phyloP scores from a whole-genome alignment of 2,329 filamentous ascomycete genomes.

The Pseudogymnoascus sp. region DNA sequence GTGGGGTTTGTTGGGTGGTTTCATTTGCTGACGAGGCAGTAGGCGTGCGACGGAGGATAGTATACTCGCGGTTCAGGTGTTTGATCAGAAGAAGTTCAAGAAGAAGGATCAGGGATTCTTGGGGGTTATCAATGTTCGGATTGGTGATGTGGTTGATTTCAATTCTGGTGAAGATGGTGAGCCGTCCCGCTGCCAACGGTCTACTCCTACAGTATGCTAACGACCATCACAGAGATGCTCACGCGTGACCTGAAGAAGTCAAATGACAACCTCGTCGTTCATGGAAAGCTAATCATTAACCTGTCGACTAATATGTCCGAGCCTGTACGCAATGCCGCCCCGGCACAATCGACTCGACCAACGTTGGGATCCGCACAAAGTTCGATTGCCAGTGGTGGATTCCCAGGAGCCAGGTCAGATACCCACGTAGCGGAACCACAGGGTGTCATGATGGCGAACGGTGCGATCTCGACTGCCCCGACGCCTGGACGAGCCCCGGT shows the following conservation, averaged over 20 bases:
- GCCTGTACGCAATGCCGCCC: constrained; percentile 46
- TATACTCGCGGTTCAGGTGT: constrained; percentile 95
- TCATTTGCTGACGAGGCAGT: constrained; percentile 21
- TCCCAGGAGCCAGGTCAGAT: constrained; percentile 25
- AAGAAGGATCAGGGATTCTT: constrained; percentile 99
- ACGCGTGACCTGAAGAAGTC: constrained; percentile 96
- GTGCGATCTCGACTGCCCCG: constrained; percentile 22
- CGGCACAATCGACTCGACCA: constrained; percentile 21
- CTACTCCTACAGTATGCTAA: constrained; percentile 10
- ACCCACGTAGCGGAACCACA: constrained; percentile 15
- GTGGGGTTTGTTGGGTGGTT: not conserved
- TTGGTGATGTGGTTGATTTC: constrained; percentile 90
- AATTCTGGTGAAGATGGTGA: constrained; percentile 84
- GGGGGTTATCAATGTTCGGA: constrained; percentile 92
- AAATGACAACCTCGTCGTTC: constrained; percentile 93
- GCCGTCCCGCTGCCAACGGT: constrained; percentile 25
- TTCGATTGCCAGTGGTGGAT: constrained; percentile 22
- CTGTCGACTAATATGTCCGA: constrained; percentile 80
- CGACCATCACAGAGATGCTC: constrained; percentile 67
- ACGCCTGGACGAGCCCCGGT: constrained; percentile 29
- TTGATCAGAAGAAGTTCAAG: constrained; percentile 99
- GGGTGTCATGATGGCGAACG: constrained; percentile 25
- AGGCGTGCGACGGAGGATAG: constrained; percentile 91
- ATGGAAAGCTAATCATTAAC: constrained; percentile 95
- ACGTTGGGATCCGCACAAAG: constrained; percentile 26